Evolutionary conservation across 1,284 basidiomycete genomes (phyloP).

Genomic region (Chondrostereum purpureum): DNA sequence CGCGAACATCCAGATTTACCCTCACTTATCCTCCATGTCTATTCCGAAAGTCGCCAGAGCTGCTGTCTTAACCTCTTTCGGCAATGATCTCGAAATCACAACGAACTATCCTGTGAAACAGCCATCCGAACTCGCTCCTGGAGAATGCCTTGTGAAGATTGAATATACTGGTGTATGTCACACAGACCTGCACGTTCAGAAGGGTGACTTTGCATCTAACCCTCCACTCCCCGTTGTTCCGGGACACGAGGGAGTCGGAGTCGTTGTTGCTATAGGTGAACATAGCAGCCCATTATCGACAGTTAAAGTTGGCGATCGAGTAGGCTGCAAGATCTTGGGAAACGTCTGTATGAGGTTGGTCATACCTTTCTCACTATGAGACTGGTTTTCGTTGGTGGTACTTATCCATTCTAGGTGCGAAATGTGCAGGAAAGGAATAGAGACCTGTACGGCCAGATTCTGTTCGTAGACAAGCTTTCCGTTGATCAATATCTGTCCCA

Average conservation of each 20-base stretch:
- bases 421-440: conserved; percentile 51
- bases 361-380: background rate
- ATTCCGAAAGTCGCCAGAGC: conserved; percentile 44
- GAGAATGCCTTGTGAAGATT: conserved; percentile 64
- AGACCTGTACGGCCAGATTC: conserved; percentile 33
- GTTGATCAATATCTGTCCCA: conserved; percentile 9
- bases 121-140: conserved; percentile 50
- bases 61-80: conserved; percentile 36
- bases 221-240: conserved; percentile 56
- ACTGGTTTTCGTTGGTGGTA: background rate
- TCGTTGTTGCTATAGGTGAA: conserved; percentile 63
- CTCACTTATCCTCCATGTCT: background rate
- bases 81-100: conserved; percentile 28
- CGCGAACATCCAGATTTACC: too few species aligned
- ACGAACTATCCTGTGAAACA: conserved; percentile 45
- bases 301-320: conserved; percentile 55
- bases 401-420: conserved; percentile 34
- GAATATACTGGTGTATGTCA: conserved; percentile 61
- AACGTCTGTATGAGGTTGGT: conserved; percentile 45
- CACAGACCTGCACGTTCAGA: conserved; percentile 56
- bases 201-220: conserved; percentile 47
- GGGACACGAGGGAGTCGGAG: conserved; percentile 62
- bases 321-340: conserved; percentile 73
- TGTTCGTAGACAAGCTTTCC: conserved; percentile 1
- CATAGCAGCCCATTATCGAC: conserved; percentile 34